Evolutionary conservation across 345 rosid genomes (phyloP).

Genomic region (Gossypium herbaceum): DNA sequence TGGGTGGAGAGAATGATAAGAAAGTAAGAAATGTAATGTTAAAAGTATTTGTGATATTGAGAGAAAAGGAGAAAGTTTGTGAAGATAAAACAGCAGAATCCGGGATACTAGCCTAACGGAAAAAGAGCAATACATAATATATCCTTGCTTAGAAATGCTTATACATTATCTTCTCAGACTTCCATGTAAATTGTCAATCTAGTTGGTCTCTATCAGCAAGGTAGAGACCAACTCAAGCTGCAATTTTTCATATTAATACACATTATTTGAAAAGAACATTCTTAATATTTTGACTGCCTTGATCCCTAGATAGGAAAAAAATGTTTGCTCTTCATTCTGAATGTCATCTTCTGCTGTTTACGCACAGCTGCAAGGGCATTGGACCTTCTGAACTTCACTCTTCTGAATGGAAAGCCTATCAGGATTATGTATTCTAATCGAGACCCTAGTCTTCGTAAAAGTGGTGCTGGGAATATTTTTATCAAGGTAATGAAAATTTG

Average conservation of each 20-base stretch:
- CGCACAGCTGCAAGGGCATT: constrained; percentile 80
- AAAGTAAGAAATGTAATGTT: neutral
- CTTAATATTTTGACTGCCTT: neutral
- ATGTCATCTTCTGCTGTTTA: neutral
- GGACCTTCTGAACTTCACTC: constrained; percentile 74
- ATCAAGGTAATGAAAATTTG: constrained; percentile 53
- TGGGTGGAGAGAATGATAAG: neutral
- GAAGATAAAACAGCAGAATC: neutral
- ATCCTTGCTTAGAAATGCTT: neutral
- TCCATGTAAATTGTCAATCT: neutral
- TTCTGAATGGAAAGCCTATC: constrained; percentile 60
- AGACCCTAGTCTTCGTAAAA: constrained; percentile 80
- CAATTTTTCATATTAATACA: neutral
- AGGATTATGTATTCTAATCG: constrained; percentile 92
- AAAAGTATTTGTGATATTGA: neutral
- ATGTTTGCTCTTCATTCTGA: neutral
- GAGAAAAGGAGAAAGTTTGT: neutral
- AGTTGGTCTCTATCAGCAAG: neutral
- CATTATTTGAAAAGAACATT: neutral
- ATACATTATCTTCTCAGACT: neutral
- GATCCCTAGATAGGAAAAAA: neutral
- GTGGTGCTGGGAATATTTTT: constrained; percentile 95
- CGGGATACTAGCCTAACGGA: constrained; percentile 70
- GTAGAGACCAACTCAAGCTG: neutral
- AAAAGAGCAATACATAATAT: neutral